Evolutionary conservation across 2,329 filamentous ascomycete genomes (phyloP), one percentile per base, ranked within the genome.

Genomic region (Phialophora verrucosa): DNA sequence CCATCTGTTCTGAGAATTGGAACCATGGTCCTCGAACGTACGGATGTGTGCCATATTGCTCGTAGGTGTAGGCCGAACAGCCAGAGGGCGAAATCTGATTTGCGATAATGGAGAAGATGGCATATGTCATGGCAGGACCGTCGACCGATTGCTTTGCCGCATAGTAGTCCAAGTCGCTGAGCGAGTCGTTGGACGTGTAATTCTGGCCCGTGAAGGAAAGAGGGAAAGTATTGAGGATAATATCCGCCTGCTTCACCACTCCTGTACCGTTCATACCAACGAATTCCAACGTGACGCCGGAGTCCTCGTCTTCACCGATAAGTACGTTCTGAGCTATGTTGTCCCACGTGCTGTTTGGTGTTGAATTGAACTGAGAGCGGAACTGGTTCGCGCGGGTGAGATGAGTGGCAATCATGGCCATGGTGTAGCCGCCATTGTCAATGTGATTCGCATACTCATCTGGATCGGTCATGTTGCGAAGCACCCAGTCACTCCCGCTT

Each of bases 81-180:
- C 89, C 89, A 2, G 87, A 89, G 1, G 84, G 85, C 0, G 87
- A 88, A 11, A 90, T 81, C 56, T 86, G 82, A 64, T 88, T 90
- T 14, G 89, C 88, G 32, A 88, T 85, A 56, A 91, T 85, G 55
- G 86, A 85, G 76, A 90, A 91, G 10, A 90, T 86, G 10, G 87
- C 87, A 75, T 89, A 91, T 1, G 89, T 91, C 89, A 91, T 91
- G 2, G 86, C 89, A 0, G 89, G 89, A 0, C 89, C 89, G 70
- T 90, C 83, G 1, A 84, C 78, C 0, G 88, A 89, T 76, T 91
- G 89, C 62, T 87, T 88, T 53, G 85, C 85, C 4, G 89, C 88
- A 72, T 91, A 91, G 73, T 90, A 91, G 71, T 90, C 87, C 23
- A 91, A 76, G 69, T 91, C 86, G 32, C 79, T 81, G 55, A 85